Base-by-base conservation (phyloP, 768 basidiomycete species). In the Chiua virens region DNA sequence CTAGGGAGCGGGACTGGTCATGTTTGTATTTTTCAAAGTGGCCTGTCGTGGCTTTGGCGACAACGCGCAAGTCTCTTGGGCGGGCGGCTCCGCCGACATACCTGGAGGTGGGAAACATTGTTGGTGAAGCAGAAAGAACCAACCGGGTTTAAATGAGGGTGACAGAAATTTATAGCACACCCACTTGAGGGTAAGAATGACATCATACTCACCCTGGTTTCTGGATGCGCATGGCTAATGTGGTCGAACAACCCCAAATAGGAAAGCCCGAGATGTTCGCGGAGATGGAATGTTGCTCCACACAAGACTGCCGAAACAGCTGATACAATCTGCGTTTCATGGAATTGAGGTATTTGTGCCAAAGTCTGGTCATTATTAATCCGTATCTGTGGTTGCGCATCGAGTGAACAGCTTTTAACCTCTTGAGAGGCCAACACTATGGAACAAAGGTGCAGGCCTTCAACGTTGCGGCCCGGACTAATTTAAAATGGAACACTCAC, bases 81-180 rank as follows among this genome's bases (percentile, higher is more conserved):
- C 72, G 68, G 5, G 76, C 66, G 58, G 74, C 68, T 39, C 76
- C 75, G 1, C 70, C 64, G 60, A 70, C 64, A 46, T 64, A 71
- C 15, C 78, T 79, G 45, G 54, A 55, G 35, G 51, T 42, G 38
- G 51, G 37, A 0, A 42, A 11, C 65, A 65, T 69, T 3, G 47
- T 49, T 0, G 18, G 47, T 21, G 34, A 42, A 10, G 17, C 20
- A 52, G 37, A 47, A 40, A 28, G 6, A 25, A 32, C 1, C 42
- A 18, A 20, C 21, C 32, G 18, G n/a, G 40, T 39, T 53, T 56
- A 64, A 40, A 51, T 53, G 25, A 44, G 22, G 47, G 40, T 49
- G 53, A 36, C 47, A 14, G 14, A 5, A 13, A 43, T 21, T n/a
- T 17, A 20, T 18, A 41, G 17, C n/a, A 22, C 23, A 39, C 34